These are phyloP conservation scores for Boletus smithii DNA, from an alignment of 1,284 basidiomycete genomes.

Conservation along the genomic window DNA sequence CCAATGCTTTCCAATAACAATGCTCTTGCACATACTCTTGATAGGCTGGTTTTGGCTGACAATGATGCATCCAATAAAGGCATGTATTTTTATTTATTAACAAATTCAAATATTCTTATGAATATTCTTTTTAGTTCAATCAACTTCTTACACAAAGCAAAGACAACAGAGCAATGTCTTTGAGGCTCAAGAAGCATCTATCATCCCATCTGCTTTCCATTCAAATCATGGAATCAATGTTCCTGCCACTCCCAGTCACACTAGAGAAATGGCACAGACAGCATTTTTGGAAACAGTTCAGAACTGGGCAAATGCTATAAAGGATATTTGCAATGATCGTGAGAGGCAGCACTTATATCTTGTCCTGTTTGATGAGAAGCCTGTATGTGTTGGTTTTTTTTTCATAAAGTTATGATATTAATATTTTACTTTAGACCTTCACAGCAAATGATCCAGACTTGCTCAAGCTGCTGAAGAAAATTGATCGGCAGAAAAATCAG, in stretches of 20 bases:
- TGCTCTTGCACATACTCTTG: background rate
- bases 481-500: slow-evolving; percentile 21
- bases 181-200: background rate
- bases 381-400: slow-evolving; percentile 11
- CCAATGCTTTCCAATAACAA: background rate
- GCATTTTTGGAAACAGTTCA: slow-evolving; percentile 4
- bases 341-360: background rate
- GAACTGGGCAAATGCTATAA: slow-evolving; percentile 14
- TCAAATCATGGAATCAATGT: too few species aligned
- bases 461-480: slow-evolving; percentile 23
- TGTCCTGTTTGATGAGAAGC: slow-evolving; percentile 22
- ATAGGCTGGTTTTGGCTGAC: background rate
- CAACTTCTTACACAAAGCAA: background rate
- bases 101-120: background rate
- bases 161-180: too few species aligned
- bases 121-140: background rate
- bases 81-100: background rate
- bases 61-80: background rate
- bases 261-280: too few species aligned
- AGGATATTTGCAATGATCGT: slow-evolving; percentile 1
- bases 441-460: slow-evolving; percentile 3
- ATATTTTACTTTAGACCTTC: slow-evolving; percentile 9
- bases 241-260: background rate
- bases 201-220: background rate
- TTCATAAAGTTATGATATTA: background rate